phyloP scores from a whole-genome alignment of 1,284 basidiomycete species.

The Lentinula novae-zelandiae region DNA sequence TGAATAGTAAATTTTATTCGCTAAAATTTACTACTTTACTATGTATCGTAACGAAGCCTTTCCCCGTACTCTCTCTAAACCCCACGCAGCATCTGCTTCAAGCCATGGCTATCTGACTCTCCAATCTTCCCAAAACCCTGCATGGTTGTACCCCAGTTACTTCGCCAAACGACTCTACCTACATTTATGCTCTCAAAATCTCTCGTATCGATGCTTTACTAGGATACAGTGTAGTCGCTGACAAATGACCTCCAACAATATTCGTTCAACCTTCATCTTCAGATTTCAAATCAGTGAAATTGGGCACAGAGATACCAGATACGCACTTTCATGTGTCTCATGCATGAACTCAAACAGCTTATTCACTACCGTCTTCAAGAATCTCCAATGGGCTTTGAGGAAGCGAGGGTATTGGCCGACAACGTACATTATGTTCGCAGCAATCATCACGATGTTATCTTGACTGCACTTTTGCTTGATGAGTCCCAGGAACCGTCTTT shows the following conservation, averaged over 20 bases:
- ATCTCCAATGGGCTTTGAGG: conserved; percentile 99
- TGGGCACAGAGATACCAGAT: too few relatives aligned
- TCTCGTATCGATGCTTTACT: conserved; percentile 3
- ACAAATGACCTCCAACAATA: not conserved
- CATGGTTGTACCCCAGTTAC: not conserved
- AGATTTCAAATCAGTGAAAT: conserved; percentile 1
- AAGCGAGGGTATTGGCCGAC: conserved; percentile 99
- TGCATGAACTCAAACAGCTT: conserved; percentile 99
- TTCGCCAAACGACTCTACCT: not conserved
- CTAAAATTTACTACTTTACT: too few relatives aligned
- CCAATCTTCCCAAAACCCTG: conserved; percentile 4
- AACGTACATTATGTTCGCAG: conserved; percentile 99
- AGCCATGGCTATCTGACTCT: conserved; percentile 7
- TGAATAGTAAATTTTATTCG: conserved; percentile 7
- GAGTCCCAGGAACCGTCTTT: conserved; percentile 95
- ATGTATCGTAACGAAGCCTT: conserved; percentile 1
- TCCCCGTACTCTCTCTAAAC: conserved; percentile 6
- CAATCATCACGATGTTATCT: conserved; percentile 99
- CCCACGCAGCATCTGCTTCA: not conserved
- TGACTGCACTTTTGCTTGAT: conserved; percentile 99
- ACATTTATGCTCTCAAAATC: not conserved
- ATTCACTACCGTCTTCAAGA: conserved; percentile 99
- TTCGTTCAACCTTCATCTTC: conserved; percentile 7
- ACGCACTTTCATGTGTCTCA: conserved; percentile 92
- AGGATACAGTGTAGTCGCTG: conserved; percentile 7